These are phyloP conservation scores for Sporothrix phasma DNA, from an alignment of 2,329 filamentous ascomycete species.

Conservation along the genomic window DNA sequence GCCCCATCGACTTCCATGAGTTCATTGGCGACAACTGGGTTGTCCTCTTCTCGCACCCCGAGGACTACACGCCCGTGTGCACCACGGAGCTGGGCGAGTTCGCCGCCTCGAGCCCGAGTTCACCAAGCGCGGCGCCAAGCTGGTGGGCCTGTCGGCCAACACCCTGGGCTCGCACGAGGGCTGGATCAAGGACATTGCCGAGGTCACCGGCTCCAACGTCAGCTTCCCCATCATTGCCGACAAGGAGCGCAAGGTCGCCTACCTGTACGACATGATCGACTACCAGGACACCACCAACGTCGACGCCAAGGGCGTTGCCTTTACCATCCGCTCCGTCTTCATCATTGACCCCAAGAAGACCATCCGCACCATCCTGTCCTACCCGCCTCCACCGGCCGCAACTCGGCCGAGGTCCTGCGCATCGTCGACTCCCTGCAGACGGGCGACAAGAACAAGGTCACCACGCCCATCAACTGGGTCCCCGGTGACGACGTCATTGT, in stretches of 20 bases:
- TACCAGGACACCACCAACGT: constrained; percentile 74
- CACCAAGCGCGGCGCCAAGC: constrained; percentile 74
- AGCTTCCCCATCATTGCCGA: constrained; percentile 74
- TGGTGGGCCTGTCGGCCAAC: constrained; percentile 85
- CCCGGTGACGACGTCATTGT: constrained; percentile 88
- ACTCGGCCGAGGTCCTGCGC: constrained; percentile 68
- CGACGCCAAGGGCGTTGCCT: constrained; percentile 72
- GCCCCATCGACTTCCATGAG: constrained; percentile 73
- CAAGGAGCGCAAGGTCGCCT: constrained; percentile 66
- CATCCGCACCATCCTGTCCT: constrained; percentile 84
- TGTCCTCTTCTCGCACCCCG: constrained; percentile 75
- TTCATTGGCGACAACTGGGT: constrained; percentile 73
- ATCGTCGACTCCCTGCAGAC: constrained; percentile 71
- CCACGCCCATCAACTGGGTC: constrained; percentile 84
- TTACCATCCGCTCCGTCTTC: constrained; percentile 92
- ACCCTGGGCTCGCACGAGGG: constrained; percentile 70
- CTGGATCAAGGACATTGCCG: constrained; percentile 86
- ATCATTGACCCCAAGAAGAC: constrained; percentile 90
- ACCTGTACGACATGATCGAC: constrained; percentile 74
- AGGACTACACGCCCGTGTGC: constrained; percentile 91
- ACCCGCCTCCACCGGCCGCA: constrained; percentile 87
- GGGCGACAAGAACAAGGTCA: constrained; percentile 79
- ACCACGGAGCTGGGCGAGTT: constrained; percentile 90
- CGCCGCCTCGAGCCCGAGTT: constrained; percentile 85
- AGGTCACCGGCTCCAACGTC: constrained; percentile 61